Evolutionary conservation across 1,284 basidiomycete genomes (phyloP).

Genomic region (Laetiporus sulphureus): DNA sequence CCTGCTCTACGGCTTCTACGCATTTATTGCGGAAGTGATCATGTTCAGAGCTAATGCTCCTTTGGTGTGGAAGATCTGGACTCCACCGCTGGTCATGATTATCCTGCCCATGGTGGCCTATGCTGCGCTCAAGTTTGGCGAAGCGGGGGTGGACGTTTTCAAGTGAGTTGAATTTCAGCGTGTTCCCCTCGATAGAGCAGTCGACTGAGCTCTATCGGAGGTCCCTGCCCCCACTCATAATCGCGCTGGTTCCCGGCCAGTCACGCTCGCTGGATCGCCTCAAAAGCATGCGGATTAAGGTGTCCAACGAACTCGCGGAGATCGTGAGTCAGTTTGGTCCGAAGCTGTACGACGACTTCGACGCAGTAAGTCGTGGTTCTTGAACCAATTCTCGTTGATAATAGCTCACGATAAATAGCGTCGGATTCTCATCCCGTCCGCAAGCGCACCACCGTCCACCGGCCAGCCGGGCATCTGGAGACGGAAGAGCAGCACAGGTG

Average conservation of each 20-base stretch:
- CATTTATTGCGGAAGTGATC: constrained; percentile 72
- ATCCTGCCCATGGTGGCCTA: constrained; percentile 88
- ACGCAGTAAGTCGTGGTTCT: constrained; percentile 46
- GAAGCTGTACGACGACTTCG: constrained; percentile 83
- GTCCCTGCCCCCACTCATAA: constrained; percentile 86
- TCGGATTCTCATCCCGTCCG: constrained; percentile 78
- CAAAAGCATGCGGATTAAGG: constrained; percentile 70
- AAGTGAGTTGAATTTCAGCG: constrained; percentile 52
- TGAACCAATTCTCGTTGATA: neutral
- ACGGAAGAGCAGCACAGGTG: constrained; percentile 65
- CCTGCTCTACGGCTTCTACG: constrained; percentile 82
- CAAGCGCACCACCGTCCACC: constrained; percentile 73
- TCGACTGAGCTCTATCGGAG: constrained; percentile 33
- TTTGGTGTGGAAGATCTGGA: constrained; percentile 63
- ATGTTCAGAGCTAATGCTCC: constrained; percentile 67
- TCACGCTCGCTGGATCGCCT: constrained; percentile 79
- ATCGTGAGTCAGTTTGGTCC: constrained; percentile 92
- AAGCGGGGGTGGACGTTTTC: constrained; percentile 97
- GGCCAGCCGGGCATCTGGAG: constrained; percentile 65
- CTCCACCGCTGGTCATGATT: constrained; percentile 75
- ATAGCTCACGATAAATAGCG: constrained; percentile 36
- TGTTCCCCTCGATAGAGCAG: constrained; percentile 23
- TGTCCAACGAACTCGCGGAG: constrained; percentile 84
- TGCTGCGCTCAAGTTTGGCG: constrained; percentile 96
- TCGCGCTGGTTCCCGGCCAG: constrained; percentile 91